phyloP scores from a whole-genome alignment of 352 stramenopile genomes.

The Pythium periplocum region DNA sequence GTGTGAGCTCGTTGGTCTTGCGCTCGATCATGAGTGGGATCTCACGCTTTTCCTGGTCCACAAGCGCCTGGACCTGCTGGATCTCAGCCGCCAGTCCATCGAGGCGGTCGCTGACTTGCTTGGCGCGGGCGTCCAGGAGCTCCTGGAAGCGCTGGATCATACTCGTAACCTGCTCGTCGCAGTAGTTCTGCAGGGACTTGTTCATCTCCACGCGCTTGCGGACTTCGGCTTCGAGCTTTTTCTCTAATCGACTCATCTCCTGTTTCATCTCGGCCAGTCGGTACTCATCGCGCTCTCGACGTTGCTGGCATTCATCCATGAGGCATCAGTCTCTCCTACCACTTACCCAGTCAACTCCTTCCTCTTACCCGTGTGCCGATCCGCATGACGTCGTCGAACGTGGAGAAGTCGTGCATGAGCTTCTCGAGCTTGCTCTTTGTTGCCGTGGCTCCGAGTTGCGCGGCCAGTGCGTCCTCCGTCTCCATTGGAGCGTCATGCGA shows the following conservation, averaged over 20 bases:
- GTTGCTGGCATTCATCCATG: constrained; percentile 33
- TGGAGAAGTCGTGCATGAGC: constrained; percentile 82
- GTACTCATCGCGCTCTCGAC: constrained; percentile 92
- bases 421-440: constrained; percentile 81
- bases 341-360: no score
- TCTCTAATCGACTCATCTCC: constrained; percentile 88
- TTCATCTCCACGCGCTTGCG: constrained; percentile 94
- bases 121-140: constrained; percentile 74
- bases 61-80: constrained; percentile 65
- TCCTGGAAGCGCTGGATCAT: constrained; percentile 81
- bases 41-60: constrained; percentile 83
- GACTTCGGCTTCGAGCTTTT: constrained; percentile 89
- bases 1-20: constrained; percentile 84
- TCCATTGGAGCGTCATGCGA: neutral
- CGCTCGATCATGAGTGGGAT: constrained; percentile 89
- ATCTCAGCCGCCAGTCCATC: constrained; percentile 75
- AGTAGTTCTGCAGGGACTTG: constrained; percentile 89
- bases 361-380: constrained; percentile 62
- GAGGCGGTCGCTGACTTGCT: constrained; percentile 70
- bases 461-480: constrained; percentile 13
- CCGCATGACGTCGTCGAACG: constrained; percentile 85
- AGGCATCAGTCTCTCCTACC: no score
- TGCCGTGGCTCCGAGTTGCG: constrained; percentile 52
- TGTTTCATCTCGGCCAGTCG: constrained; percentile 90
- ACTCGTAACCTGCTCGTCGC: constrained; percentile 80